Conservation (phyloP, 1,139 yeast species). For the Spathaspora sp. region DNA sequence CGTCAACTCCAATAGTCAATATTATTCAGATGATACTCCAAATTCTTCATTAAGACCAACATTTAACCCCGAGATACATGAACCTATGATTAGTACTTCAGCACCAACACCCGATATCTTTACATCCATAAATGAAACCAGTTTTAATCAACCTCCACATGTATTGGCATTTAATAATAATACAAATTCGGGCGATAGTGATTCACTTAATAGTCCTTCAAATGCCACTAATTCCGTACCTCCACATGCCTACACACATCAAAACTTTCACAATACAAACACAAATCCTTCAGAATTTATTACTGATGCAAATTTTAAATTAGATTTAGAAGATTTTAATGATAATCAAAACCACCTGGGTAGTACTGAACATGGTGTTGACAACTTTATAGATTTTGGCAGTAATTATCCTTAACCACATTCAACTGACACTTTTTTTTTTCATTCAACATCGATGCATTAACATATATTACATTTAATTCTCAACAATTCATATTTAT, state of each 20-base stretch:
- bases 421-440: not conserved
- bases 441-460: not conserved
- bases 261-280: slow-evolving; percentile 1
- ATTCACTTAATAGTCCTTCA: slow-evolving; percentile 5
- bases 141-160: slow-evolving; percentile 1
- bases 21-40: slow-evolving; percentile 4
- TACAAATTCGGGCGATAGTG: not conserved
- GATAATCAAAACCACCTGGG: not conserved
- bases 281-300: slow-evolving; percentile 3
- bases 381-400: slow-evolving; percentile 6
- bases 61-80: not conserved
- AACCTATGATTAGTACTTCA: slow-evolving; percentile 2
- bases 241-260: slow-evolving; percentile 5
- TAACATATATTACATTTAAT: not conserved
- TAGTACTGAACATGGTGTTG: slow-evolving; percentile 5
- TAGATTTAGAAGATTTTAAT: slow-evolving; percentile 4
- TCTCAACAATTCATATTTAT: slow-evolving; percentile 1
- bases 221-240: not conserved
- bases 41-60: slow-evolving; percentile 1
- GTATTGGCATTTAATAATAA: not conserved
- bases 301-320: slow-evolving; percentile 1
- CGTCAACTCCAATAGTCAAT: slow-evolving; percentile 1
- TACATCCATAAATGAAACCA: slow-evolving; percentile 2
- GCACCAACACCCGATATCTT: slow-evolving; percentile 7
- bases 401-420: slow-evolving; percentile 4